Evolutionary conservation across 2,329 filamentous ascomycete species (phyloP).

Genomic region (Hymenoscyphus occultus): DNA sequence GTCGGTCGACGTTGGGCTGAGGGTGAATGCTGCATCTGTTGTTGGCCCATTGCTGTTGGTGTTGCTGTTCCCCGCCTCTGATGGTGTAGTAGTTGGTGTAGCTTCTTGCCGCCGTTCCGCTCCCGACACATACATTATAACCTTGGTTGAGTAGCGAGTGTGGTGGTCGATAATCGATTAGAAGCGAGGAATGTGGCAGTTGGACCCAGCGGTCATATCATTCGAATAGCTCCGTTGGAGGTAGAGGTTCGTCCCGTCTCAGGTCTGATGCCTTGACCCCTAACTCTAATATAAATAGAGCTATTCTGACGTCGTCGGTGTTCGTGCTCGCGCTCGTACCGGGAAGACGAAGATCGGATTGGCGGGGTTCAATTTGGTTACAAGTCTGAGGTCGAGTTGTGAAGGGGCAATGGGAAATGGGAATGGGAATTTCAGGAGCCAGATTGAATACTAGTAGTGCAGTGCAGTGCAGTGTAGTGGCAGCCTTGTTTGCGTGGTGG

Average conservation of each 20-base stretch:
- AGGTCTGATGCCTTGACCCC: not conserved
- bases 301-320: no score
- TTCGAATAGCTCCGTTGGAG: constrained; percentile 28
- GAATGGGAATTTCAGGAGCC: no score
- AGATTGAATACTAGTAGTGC: no score
- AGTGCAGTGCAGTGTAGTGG: no score
- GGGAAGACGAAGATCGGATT: no score
- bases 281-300: no score
- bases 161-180: constrained; percentile 11
- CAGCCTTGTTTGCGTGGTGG: no score
- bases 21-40: constrained; percentile 1
- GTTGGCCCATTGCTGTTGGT: not conserved
- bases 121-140: constrained; percentile 17
- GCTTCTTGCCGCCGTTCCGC: constrained; percentile 6
- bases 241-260: not conserved
- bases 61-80: not conserved
- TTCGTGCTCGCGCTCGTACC: no score
- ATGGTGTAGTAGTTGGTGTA: not conserved
- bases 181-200: constrained; percentile 5
- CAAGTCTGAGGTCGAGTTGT: no score
- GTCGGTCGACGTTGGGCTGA: constrained; percentile 4
- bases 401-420: no score
- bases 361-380: no score
- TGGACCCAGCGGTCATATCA: constrained; percentile 3
- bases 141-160: constrained; percentile 9